Percentiles rank a stretch among this genome's conserved stretches.
Evolutionary conservation across 257 asterid genomes (phyloP).

Genomic region (Solanum peruvianum): DNA sequence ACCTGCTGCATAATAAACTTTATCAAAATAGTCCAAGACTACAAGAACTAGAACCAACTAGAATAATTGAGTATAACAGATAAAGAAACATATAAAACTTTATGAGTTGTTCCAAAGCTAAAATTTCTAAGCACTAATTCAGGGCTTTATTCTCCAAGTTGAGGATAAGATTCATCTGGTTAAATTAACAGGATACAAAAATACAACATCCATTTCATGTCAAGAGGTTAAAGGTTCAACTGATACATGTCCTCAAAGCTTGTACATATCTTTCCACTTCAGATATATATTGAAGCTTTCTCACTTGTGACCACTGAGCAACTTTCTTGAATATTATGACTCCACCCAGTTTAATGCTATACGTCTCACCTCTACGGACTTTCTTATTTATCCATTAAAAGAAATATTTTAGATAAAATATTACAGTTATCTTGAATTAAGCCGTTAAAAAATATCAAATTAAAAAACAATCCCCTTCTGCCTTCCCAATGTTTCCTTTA

Average conservation of each 20-base stretch:
- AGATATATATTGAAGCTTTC: constrained; percentile 90
- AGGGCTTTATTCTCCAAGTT: constrained; percentile 90
- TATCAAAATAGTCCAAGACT: background rate
- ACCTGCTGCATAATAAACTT: background rate
- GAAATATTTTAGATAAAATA: background rate
- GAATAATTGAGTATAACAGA: background rate
- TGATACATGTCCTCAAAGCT: constrained; percentile 72
- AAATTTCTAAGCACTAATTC: constrained; percentile 69
- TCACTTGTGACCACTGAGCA: constrained; percentile 94
- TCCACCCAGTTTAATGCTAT: background rate
- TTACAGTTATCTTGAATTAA: background rate
- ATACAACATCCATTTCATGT: background rate
- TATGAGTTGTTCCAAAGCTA: constrained; percentile 83
- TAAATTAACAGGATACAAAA: constrained; percentile 18
- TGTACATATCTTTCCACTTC: constrained; percentile 88
- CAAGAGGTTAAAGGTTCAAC: background rate
- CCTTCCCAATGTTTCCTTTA: background rate
- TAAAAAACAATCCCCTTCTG: background rate
- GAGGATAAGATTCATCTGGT: constrained; percentile 78
- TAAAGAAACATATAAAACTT: constrained; percentile 51
- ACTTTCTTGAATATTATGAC: constrained; percentile 55
- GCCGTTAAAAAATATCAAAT: background rate
- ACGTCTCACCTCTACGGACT: too few relatives aligned
- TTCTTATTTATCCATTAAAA: background rate
- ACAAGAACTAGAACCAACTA: background rate